Evolutionary conservation across 345 rosid genomes (phyloP), one percentile per base, ranked within the genome.

Genomic region (Bruguiera sexangula): DNA sequence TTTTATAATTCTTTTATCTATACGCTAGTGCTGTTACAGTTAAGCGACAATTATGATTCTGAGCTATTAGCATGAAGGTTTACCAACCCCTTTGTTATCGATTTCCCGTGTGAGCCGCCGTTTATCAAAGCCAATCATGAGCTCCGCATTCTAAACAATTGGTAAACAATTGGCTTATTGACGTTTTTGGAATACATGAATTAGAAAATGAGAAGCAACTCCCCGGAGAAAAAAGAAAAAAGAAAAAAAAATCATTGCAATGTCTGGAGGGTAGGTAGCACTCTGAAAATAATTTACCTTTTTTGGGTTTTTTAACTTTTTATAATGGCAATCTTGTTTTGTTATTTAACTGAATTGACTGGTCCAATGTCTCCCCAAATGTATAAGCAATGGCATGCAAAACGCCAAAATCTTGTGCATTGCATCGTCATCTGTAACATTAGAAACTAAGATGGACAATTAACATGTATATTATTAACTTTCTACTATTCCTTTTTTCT

Each of bases 301-400:
- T 13, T 5, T 22, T 66, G 6, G 1, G 2, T 15, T 29, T 50
- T 64, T 22, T 7, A 3, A 21, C 20, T 6, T 32, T 31, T 5
- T 34, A 34, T 1, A 8, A 34, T 1, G 50, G 53, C 54, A 62
- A 24, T 31, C 29, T 59, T 51, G 16, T 55, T 48, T 32, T 27
- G 26, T 15, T 51, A 54, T 69, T 69, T 19, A 63, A 56, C 21
- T 53, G 64, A 68, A 51, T 72, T 72, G 76, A 72, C 76, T 21
- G n/a, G 76, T 72, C 76, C 32, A 73, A 72, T 68, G 27, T 52
- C 19, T 11, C 32, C n/a, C 20, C 24, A 16, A 37, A 36, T 26
- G 24, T 21, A 21, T 18, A 15, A 29, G 16, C 26, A 31, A 31
- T 50, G 54, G 26, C 8, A 36, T 6, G 16, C 18, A 19, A 27